Evolutionary conservation across 1,284 basidiomycete genomes (phyloP).

Genomic region (Moniliella sp.): DNA sequence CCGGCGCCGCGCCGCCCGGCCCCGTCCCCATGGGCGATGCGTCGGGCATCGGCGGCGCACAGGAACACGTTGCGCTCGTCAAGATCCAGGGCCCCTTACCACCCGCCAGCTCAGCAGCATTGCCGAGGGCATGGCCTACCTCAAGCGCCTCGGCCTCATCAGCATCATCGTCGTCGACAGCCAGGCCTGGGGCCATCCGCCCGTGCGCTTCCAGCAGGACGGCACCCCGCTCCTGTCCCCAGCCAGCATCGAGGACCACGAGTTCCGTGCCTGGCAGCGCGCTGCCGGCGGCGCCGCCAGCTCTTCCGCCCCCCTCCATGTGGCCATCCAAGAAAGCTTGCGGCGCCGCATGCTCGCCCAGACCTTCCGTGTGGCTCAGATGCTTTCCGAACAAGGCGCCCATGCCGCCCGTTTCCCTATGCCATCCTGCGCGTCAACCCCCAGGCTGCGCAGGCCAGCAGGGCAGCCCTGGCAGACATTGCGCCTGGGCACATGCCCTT

Average conservation of each 20-base stretch:
- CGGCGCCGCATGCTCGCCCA: slow-evolving; percentile 55
- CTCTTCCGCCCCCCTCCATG: no score
- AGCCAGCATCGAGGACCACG: slow-evolving; percentile 7
- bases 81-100: slow-evolving; percentile 92
- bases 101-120: slow-evolving; percentile 82
- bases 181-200: slow-evolving; percentile 46
- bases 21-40: slow-evolving; percentile 9
- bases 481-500: no score
- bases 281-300: no score
- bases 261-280: no score
- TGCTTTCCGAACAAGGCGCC: slow-evolving; percentile 63
- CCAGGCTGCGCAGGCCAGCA: slow-evolving; percentile 1
- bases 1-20: no score
- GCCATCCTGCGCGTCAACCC: slow-evolving; percentile 18
- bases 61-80: slow-evolving; percentile 68
- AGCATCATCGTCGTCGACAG: slow-evolving; percentile 83
- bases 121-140: slow-evolving; percentile 71
- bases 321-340: slow-evolving; percentile 9
- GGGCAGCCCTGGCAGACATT: not conserved
- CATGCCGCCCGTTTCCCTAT: slow-evolving; percentile 56
- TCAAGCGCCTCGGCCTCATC: slow-evolving; percentile 86
- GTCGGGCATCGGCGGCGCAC: slow-evolving; percentile 35
- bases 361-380: slow-evolving; percentile 44
- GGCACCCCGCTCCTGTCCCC: slow-evolving; percentile 7
- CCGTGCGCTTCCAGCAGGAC: slow-evolving; percentile 8